Evolutionary conservation across 345 rosid species (phyloP), one percentile per base, ranked within the genome.

Genomic region (Pseudoturritis turrita): DNA sequence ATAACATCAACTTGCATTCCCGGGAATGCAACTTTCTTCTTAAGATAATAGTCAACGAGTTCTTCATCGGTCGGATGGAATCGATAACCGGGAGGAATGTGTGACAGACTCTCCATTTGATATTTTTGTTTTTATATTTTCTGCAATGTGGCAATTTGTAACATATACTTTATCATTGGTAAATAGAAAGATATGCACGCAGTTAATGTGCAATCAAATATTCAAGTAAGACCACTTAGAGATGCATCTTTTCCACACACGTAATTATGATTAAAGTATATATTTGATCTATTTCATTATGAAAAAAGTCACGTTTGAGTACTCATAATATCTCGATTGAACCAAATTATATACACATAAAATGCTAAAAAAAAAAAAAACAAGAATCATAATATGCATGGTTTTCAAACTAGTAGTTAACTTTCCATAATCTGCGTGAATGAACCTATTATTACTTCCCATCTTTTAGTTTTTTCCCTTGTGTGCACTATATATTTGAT

Each of bases 21-120:
- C 9, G 79, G 83, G 46, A 86, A 82, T 53, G 82, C 77, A 62
- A 88, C 68, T 73, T 88, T 88, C 59, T 78, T 86, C 77, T 85
- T 78, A 19, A 88, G 95, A 81, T 88, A 88, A 77, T 88, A 88
- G 62, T 83, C 91, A 7, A 88, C 91, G 10, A 88, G 91, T 65
- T 88, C 95, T 77, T 88, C 91, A 52, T 88, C 95, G 5, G 95
- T 88, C 17, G 95, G 94, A 69, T 88, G 94, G 77, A 88, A 88
- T 37, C 91, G 85, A 75, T 86, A 88, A 10, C 95, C 95, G 0
- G 95, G 91, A 29, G 91, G 95, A 23, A 88, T 88, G 41, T 78
- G 73, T 57, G 89, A 63, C 60, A 84, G 77, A 10, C 78, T 43
- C 50, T 83, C 81, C 94, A 86, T 88, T 62, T 72, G 15, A 41